Conservation (phyloP, 306 rosid species). For the Heteromeles arbutifolia region DNA sequence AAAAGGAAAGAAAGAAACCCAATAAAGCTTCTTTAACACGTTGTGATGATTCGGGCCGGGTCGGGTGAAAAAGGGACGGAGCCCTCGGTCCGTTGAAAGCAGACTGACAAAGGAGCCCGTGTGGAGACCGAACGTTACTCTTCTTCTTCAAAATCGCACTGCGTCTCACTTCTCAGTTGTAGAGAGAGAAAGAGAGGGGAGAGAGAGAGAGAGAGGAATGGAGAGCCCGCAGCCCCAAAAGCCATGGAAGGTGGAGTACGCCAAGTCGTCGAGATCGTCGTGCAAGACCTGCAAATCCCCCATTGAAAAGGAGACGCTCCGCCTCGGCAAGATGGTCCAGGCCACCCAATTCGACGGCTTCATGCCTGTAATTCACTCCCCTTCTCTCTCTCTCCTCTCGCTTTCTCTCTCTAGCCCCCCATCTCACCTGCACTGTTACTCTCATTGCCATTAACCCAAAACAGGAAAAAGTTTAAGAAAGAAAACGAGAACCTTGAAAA, state of each 20-base stretch:
- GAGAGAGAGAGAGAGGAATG: conserved; percentile 34
- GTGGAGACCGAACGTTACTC: background rate
- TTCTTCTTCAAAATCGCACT: background rate
- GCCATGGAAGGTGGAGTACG: conserved; percentile 93
- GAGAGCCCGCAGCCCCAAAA: conserved; percentile 49
- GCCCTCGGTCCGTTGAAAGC: background rate
- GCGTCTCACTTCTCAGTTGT: background rate
- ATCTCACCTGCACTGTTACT: background rate
- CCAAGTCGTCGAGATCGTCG: conserved; percentile 81
- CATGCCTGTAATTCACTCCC: conserved; percentile 54
- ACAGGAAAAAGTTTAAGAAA: background rate
- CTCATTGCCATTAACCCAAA: background rate
- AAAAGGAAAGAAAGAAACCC: too few species aligned
- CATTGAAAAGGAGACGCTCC: conserved; percentile 65
- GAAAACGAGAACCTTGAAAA: background rate
- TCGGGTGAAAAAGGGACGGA: background rate
- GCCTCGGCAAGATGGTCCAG: conserved; percentile 94
- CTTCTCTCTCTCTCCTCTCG: background rate
- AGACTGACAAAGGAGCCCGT: background rate
- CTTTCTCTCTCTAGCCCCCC: background rate
- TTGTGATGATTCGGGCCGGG: background rate
- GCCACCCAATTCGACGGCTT: conserved; percentile 88
- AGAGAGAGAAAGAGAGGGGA: background rate
- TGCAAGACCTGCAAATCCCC: conserved; percentile 73
- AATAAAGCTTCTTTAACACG: background rate